Evolutionary conservation across 352 stramenopile species (phyloP), one percentile per base, ranked within the genome.

Genomic region (Saprolegnia parasitica): DNA sequence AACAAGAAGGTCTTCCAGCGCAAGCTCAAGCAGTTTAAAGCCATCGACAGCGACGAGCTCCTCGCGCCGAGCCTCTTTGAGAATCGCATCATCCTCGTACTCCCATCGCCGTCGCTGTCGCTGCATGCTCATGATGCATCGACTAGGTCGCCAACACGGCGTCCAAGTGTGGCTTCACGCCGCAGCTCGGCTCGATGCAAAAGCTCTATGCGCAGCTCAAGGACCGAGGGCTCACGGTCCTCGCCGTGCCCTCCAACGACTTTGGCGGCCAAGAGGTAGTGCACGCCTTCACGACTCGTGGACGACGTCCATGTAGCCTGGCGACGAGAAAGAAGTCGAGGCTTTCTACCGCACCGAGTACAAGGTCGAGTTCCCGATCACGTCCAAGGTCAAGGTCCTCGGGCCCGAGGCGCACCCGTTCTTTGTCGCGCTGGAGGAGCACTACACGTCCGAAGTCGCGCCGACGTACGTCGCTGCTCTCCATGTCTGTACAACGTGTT

Each of bases 191-290:
- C 40, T 78, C 74, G 40, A 67, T 91, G 47, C 81, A 89, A 72
- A 54, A 71, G 50, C 68, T 91, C 50, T 79, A 91, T 57, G 74
- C 83, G 20, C 71, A 66, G 40, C 85, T 80, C 63, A 68, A 71
- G 52, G 71, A 74, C 1, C 67, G 65, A 23, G 83, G 83, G 0
- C 73, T 91, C 4, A 62, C 84, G 20, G 76, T 91, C 37, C 37
- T 91, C 21, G 81, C 83, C 0, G 80, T 91, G 24, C 83, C 83
- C 21, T 88, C 78, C 9, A 86, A 88, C 61, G 83, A 91, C 67
- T 91, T 91, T 74, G 79, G 76, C 23, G 72, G 68, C 20, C 77
- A 81, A 58, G 83, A 91, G 68, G 76, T 82, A 70, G 4, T 39
- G 13, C 15, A 45, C 1, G 16, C 9, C 4, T 11, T 10, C 49